Conservation (phyloP, 768 basidiomycete genomes). For the Lepiota venenata region DNA sequence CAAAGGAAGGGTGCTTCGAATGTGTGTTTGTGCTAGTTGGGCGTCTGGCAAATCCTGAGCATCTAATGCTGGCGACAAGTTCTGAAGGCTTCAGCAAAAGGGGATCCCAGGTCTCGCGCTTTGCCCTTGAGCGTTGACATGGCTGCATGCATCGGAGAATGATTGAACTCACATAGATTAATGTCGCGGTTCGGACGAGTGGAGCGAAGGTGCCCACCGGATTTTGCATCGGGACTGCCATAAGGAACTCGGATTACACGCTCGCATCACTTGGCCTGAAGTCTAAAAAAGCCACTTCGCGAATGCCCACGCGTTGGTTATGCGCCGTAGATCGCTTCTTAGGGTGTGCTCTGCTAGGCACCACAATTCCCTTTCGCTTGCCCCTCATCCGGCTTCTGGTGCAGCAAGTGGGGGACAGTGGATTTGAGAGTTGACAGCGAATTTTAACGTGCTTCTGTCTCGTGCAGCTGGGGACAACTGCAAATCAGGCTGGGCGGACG, state of each 20-base stretch:
- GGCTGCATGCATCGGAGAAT: neutral
- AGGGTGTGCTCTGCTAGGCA: neutral
- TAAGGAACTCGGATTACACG: neutral
- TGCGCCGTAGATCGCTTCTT: slow-evolving; percentile 10
- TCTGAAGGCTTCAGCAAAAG: neutral
- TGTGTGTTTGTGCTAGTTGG: no score
- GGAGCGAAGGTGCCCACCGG: neutral
- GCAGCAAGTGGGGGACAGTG: slow-evolving; percentile 1
- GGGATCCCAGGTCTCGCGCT: neutral
- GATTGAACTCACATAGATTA: neutral
- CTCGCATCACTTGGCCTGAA: slow-evolving; percentile 1
- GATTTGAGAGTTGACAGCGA: neutral
- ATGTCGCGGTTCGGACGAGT: neutral
- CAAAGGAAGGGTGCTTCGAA: no score
- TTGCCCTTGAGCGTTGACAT: neutral
- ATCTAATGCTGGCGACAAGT: neutral
- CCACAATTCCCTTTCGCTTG: neutral
- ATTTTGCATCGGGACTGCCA: slow-evolving; percentile 4
- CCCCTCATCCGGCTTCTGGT: neutral
- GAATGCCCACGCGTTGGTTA: slow-evolving; percentile 9
- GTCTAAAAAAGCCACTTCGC: slow-evolving; percentile 4
- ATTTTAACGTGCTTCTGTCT: slow-evolving; percentile 4
- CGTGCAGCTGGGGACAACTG: slow-evolving; percentile 4
- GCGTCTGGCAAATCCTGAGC: no score
- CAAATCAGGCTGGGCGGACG: slow-evolving; percentile 10